A percentile compares a stretch with the other conserved stretches of the same genome.
phyloP scores from a whole-genome alignment of 1,139 yeast species.

The Scheffersomyces quercinus region DNA sequence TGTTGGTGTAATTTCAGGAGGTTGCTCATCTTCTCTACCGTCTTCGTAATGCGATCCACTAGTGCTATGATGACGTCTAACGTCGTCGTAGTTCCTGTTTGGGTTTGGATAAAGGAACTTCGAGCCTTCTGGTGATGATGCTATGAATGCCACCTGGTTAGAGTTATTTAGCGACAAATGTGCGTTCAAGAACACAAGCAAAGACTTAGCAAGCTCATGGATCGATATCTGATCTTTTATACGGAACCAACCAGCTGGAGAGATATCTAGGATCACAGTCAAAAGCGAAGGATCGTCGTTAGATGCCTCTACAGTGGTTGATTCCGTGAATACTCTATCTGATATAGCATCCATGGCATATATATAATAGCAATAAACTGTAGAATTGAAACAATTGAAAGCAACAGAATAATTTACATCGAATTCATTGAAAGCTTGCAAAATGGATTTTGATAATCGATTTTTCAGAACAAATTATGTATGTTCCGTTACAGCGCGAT shows the following conservation, averaged over 20 bases:
- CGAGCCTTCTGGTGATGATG: constrained; percentile 74
- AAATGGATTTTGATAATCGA: too few relatives aligned
- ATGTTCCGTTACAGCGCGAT: too few relatives aligned
- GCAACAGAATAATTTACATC: too few relatives aligned
- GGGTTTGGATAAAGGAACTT: constrained; percentile 68
- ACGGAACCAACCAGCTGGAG: constrained; percentile 75
- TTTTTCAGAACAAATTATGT: too few relatives aligned
- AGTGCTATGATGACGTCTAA: constrained; percentile 1
- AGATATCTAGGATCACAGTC: constrained; percentile 75
- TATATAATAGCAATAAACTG: neutral
- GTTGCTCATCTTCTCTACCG: constrained; percentile 6
- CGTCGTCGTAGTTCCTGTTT: constrained; percentile 23
- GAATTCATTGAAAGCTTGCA: too few relatives aligned
- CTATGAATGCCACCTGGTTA: constrained; percentile 81
- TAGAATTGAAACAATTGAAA: neutral
- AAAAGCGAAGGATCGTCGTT: constrained; percentile 79
- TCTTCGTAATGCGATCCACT: constrained; percentile 2
- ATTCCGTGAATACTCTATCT: constrained; percentile 61
- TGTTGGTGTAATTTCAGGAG: constrained; percentile 11
- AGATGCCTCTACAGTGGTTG: constrained; percentile 30
- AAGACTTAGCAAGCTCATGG: constrained; percentile 56
- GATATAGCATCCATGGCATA: constrained; percentile 69
- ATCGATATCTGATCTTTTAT: constrained; percentile 47
- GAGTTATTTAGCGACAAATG: constrained; percentile 85
- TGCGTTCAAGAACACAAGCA: constrained; percentile 76